Evolutionary conservation across 2,329 filamentous ascomycete genomes (phyloP).

Genomic region (Arthrobotrys iridis): DNA sequence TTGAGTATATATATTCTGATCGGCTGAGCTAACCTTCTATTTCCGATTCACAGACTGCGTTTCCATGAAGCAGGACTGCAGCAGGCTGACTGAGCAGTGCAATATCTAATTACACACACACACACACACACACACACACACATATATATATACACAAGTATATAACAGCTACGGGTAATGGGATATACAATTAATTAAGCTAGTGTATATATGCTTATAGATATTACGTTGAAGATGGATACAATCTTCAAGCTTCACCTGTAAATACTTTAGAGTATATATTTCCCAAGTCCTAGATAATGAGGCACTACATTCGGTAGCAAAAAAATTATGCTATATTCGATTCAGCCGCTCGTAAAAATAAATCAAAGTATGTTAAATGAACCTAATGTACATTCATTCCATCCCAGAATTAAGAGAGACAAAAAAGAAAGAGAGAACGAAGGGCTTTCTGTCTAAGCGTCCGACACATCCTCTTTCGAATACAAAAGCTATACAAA

Average conservation of each 20-base stretch:
- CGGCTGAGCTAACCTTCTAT: not conserved
- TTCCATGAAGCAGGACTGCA: not conserved
- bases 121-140: too few relatives aligned
- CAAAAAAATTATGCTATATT: not conserved
- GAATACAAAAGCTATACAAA: not conserved
- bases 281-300: too few relatives aligned
- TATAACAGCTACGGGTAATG: too few relatives aligned
- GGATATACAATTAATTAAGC: too few relatives aligned
- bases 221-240: not conserved
- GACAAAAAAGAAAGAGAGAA: too few relatives aligned
- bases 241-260: too few relatives aligned
- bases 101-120: slow-evolving; percentile 1
- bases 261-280: too few relatives aligned
- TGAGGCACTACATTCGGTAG: too few relatives aligned
- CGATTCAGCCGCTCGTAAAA: slow-evolving; percentile 7
- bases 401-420: not conserved
- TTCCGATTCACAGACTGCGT: slow-evolving; percentile 1
- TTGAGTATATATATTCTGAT: too few relatives aligned
- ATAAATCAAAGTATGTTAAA: not conserved
- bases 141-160: not conserved
- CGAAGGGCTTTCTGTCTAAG: not conserved
- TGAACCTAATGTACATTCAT: slow-evolving; percentile 15
- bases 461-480: not conserved
- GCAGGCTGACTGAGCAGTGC: not conserved
- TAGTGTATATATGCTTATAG: too few relatives aligned